Evolutionary conservation across 768 basidiomycete species (phyloP), one percentile per base, ranked within the genome.

Genomic region (Lactarius sanguifluus): DNA sequence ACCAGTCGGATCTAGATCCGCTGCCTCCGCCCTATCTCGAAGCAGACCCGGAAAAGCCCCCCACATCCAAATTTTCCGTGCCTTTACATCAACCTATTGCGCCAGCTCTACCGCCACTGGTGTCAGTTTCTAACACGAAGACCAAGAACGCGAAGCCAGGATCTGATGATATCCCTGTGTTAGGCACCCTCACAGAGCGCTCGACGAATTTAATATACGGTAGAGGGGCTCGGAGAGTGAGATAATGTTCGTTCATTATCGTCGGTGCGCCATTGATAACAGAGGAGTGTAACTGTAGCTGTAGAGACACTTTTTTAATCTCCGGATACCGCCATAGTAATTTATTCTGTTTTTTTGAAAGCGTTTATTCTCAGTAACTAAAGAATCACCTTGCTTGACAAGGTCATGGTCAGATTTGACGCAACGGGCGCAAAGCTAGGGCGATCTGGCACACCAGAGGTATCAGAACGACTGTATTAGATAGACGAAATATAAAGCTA

Each of bases 121-220:
- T 56, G 16, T n/a, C 63, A 1, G 65, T 63, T 41, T 68, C 71
- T 28, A 73, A 71, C 66, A 50, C 47, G 12, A 70, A 70, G 57
- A 57, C 66, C 28, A 76, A 74, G 64, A 65, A 69, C 1, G 69
- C 65, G 12, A 59, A 75, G 43, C 62, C 71, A 34, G 73, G 67
- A 57, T 62, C 54, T 32, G 62, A 67, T 13, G 41, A 20, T 43
- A 25, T 68, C 1, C 60, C 59, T 8, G 47, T 66, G 16, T 64
- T 73, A 32, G 77, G 76, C 28, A 75, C 76, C 1, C 71, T 78
- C 57, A 77, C 73, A 3, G 77, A 78, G 55, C 72, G 75, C 15
- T 71, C 76, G n/a, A 76, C 77, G 38, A 78, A 78, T 67, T 68
- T 78, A 16, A 57, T 76, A 40, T 66, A 64, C 41, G 63, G 64